A percentile compares a stretch with the other conserved stretches of the same genome.
These are phyloP conservation scores for Apiospora pterosperma DNA, from an alignment of 2,329 filamentous ascomycete genomes.

Conservation along the genomic window DNA sequence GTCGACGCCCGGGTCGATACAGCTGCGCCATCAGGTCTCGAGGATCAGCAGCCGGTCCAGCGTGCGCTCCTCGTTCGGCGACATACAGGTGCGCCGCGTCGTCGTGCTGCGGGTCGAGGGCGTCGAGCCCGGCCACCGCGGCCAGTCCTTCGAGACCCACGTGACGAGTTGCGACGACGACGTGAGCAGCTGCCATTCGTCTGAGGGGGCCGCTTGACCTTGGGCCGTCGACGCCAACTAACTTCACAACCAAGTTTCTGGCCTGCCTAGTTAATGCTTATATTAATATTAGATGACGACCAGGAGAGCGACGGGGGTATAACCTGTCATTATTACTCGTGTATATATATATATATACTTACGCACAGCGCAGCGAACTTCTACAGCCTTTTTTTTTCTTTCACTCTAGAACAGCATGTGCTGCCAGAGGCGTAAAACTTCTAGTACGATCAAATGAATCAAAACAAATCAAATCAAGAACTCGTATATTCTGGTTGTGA, in stretches of 20 bases:
- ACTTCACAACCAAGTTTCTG: background rate
- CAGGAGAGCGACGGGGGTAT: too few species aligned
- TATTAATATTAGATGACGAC: too few species aligned
- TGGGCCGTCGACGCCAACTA: background rate
- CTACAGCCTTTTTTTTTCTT: background rate
- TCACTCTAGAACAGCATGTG: background rate
- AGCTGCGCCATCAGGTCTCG: background rate
- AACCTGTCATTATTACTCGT: too few species aligned
- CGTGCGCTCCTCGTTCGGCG: background rate
- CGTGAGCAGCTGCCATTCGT: background rate
- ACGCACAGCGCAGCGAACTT: background rate
- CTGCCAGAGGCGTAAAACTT: background rate
- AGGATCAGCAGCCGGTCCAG: slow-evolving; percentile 1
- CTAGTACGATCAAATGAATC: background rate
- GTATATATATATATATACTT: too few species aligned
- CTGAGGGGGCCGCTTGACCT: background rate
- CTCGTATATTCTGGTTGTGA: background rate
- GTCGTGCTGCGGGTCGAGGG: slow-evolving; percentile 3
- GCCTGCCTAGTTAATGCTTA: too few species aligned
- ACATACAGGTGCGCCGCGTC: background rate
- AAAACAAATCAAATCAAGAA: background rate
- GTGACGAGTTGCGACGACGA: slow-evolving; percentile 1
- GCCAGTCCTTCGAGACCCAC: slow-evolving; percentile 2
- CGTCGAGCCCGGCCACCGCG: background rate
- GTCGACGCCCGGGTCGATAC: background rate